Evolutionary conservation across 2,329 filamentous ascomycete genomes (phyloP).

Genomic region (Xylogone sp.): DNA sequence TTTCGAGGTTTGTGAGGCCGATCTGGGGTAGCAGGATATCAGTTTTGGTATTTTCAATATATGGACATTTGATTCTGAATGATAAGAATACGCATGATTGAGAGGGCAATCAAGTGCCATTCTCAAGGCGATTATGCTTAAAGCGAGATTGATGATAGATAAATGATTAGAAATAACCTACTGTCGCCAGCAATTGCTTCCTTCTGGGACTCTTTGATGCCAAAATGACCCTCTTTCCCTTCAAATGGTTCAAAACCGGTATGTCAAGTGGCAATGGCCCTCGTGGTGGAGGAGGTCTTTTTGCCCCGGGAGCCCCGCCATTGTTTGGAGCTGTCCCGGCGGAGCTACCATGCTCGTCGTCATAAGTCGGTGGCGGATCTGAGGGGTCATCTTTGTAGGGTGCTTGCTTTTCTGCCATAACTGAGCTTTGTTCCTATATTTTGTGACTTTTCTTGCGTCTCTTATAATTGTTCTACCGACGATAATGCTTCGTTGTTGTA

Average conservation of each 20-base stretch:
- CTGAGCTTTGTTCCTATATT: background rate
- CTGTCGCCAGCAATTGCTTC: slow-evolving; percentile 73
- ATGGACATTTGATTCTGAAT: no score
- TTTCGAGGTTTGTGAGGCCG: slow-evolving; percentile 76
- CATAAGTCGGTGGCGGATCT: background rate
- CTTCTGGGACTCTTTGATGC: slow-evolving; percentile 86
- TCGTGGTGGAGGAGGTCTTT: slow-evolving; percentile 15
- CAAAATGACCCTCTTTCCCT: slow-evolving; percentile 78
- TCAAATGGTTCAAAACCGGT: slow-evolving; percentile 73
- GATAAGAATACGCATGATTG: no score
- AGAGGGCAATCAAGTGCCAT: no score
- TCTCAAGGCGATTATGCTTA: no score
- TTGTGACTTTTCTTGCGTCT: background rate
- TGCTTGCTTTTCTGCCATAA: background rate
- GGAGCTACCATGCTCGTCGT: background rate
- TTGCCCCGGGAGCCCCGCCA: slow-evolving; percentile 8
- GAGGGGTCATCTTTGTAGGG: background rate
- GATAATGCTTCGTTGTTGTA: no score
- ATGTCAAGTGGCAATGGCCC: slow-evolving; percentile 69
- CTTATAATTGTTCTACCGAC: no score
- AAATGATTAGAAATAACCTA: slow-evolving; percentile 28
- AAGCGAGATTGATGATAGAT: no score
- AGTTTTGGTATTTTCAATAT: slow-evolving; percentile 7
- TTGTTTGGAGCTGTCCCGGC: slow-evolving; percentile 8
- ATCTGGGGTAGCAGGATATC: slow-evolving; percentile 46